These are phyloP conservation scores for Aspergillus sp. DNA, from an alignment of 2,329 filamentous ascomycete genomes.

Conservation along the genomic window DNA sequence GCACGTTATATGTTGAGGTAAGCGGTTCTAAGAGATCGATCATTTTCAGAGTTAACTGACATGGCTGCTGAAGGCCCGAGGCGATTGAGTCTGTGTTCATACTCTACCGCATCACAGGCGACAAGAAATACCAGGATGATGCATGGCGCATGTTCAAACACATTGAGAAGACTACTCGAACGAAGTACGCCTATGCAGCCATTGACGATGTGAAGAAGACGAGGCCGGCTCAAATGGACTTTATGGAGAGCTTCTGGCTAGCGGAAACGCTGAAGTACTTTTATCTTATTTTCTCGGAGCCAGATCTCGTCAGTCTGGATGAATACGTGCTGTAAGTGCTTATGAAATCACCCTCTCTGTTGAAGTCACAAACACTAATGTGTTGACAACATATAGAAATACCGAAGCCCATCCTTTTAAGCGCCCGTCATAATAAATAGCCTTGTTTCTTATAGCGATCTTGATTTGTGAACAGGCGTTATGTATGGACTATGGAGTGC, in stretches of 20 bases:
- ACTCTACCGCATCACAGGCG: slow-evolving; percentile 60
- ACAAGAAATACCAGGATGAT: slow-evolving; percentile 46
- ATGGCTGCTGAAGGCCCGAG: slow-evolving; percentile 46
- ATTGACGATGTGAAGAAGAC: slow-evolving; percentile 42
- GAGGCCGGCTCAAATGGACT: slow-evolving; percentile 31
- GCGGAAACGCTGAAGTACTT: slow-evolving; percentile 48
- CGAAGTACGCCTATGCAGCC: slow-evolving; percentile 45
- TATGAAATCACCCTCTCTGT: background rate
- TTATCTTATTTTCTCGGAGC: slow-evolving; percentile 46
- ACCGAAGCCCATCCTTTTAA: slow-evolving; percentile 44
- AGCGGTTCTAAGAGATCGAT: background rate
- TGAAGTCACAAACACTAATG: background rate
- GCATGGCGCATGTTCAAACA: slow-evolving; percentile 53
- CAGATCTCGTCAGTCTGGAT: slow-evolving; percentile 41
- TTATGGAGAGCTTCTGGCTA: slow-evolving; percentile 49
- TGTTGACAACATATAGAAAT: slow-evolving; percentile 25
- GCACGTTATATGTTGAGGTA: slow-evolving; percentile 34
- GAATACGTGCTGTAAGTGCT: slow-evolving; percentile 44
- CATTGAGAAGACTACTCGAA: slow-evolving; percentile 45
- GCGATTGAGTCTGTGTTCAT: slow-evolving; percentile 63
- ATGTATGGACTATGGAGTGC: background rate
- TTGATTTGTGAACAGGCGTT: background rate
- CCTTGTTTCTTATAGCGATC: background rate
- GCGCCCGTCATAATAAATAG: slow-evolving; percentile 18
- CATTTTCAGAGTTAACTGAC: background rate